Evolutionary conservation across 768 basidiomycete species (phyloP).

Genomic region (Lactarius indigo): DNA sequence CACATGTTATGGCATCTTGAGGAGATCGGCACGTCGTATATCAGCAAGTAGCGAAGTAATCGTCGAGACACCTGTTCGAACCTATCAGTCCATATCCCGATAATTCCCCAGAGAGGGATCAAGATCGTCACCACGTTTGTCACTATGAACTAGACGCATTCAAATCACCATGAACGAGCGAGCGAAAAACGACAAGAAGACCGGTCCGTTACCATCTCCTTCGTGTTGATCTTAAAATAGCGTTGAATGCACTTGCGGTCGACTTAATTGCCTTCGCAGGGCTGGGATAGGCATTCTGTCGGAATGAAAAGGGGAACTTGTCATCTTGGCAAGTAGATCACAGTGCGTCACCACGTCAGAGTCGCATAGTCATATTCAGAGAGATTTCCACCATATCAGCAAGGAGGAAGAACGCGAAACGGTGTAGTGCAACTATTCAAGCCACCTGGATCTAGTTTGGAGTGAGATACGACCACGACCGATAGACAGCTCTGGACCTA

Average conservation of each 20-base stretch:
- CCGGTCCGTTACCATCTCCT: conserved; percentile 56
- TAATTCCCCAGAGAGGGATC: too few relatives aligned
- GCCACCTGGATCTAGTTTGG: too few relatives aligned
- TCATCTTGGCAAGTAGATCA: too few relatives aligned
- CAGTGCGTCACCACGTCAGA: too few relatives aligned
- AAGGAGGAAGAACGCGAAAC: too few relatives aligned
- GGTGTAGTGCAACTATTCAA: too few relatives aligned
- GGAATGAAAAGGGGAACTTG: too few relatives aligned
- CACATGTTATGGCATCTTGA: conserved; percentile 69
- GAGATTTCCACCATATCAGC: too few relatives aligned
- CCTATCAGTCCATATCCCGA: too few relatives aligned
- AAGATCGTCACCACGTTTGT: conserved; percentile 75
- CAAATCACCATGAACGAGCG: background rate
- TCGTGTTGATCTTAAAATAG: conserved; percentile 75
- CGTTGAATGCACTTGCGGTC: conserved; percentile 71
- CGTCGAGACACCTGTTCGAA: conserved; percentile 49
- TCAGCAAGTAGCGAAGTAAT: background rate
- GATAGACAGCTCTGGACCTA: too few relatives aligned
- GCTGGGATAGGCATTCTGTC: conserved; percentile 76
- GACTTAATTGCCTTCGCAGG: conserved; percentile 73
- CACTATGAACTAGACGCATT: conserved; percentile 54
- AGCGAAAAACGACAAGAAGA: conserved; percentile 9
- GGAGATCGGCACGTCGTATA: background rate
- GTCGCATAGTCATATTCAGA: too few relatives aligned
- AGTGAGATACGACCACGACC: too few relatives aligned